Conservation (phyloP, 257 asterid genomes). For the Przewalskia tangutica region DNA sequence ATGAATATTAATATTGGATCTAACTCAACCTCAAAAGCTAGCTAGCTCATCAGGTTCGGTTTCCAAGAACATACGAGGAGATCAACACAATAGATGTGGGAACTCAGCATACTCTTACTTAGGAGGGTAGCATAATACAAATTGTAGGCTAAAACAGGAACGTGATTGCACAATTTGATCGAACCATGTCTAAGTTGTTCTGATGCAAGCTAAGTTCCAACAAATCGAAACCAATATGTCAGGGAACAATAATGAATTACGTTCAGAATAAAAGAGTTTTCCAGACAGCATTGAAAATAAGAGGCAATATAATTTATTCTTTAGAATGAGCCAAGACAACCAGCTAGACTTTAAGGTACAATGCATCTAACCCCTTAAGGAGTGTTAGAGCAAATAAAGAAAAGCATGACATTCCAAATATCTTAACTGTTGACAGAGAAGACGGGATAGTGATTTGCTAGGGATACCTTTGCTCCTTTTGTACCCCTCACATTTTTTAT, state of each 20-base stretch:
- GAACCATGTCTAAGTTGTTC: background rate
- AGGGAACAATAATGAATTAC: background rate
- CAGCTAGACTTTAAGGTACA: background rate
- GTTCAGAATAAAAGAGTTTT: background rate
- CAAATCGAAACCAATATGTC: background rate
- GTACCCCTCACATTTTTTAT: background rate
- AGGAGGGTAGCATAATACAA: background rate
- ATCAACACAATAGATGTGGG: too few relatives aligned
- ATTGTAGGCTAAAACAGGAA: background rate
- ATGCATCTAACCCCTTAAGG: background rate
- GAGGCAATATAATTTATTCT: background rate
- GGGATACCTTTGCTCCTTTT: background rate
- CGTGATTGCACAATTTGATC: background rate
- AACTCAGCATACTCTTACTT: too few relatives aligned
- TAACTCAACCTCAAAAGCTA: too few relatives aligned
- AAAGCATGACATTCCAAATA: slow-evolving; percentile 1
- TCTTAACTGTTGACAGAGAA: slow-evolving; percentile 1
- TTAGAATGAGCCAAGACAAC: background rate
- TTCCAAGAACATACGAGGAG: too few relatives aligned
- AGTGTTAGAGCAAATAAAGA: slow-evolving; percentile 3
- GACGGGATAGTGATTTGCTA: background rate
- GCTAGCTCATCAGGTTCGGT: too few relatives aligned
- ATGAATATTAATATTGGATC: too few relatives aligned
- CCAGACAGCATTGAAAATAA: background rate
- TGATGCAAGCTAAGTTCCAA: background rate